Evolutionary conservation across 208 protist species (phyloP).

Genomic region (Plasmodiophora brassicae): DNA sequence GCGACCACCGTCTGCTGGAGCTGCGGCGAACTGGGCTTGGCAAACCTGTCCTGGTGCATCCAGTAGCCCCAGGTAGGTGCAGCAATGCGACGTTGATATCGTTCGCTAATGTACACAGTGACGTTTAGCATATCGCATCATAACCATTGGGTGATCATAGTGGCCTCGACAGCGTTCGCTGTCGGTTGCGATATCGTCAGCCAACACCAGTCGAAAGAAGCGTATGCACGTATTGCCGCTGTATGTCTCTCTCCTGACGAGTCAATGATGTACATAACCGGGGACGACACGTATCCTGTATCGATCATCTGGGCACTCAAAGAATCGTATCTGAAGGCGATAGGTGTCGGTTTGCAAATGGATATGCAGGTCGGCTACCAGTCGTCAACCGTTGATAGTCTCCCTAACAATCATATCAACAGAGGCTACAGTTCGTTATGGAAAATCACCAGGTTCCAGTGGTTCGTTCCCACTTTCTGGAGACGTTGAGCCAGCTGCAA

Average conservation of each 20-base stretch:
- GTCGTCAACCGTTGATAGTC: neutral
- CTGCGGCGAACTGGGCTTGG: neutral
- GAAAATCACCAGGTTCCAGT: no score
- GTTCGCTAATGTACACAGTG: neutral
- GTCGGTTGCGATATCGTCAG: neutral
- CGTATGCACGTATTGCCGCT: no score
- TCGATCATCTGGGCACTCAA: neutral
- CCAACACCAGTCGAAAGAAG: no score
- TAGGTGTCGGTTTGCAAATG: constrained; percentile 8
- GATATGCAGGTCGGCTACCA: neutral
- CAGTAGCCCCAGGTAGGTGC: neutral
- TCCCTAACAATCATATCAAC: neutral
- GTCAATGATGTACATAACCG: no score
- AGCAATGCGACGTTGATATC: neutral
- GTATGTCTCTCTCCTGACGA: no score
- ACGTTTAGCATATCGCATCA: neutral
- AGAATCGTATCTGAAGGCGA: constrained; percentile 28
- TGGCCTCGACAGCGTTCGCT: neutral
- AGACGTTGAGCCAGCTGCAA: no score
- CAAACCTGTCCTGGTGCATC: neutral
- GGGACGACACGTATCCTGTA: no score
- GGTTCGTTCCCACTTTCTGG: no score
- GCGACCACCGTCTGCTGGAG: neutral
- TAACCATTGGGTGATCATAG: neutral
- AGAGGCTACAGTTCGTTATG: no score